These are phyloP conservation scores for Parietaria judaica DNA, from an alignment of 306 rosid species.

Conservation along the genomic window DNA sequence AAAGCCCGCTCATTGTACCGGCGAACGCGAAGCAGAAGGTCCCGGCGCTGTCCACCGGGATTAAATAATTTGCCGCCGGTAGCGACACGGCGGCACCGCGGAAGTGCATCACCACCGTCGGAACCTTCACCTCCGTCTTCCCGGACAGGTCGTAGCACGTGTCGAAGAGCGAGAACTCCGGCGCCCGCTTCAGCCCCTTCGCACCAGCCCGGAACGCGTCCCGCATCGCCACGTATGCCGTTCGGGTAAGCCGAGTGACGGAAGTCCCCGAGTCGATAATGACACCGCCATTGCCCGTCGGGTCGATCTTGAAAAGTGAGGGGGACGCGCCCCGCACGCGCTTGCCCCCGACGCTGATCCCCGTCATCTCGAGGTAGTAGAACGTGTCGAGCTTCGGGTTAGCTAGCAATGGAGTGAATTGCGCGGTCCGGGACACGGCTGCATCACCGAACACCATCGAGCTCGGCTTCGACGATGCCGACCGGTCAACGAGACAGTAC, in stretches of 20 bases:
- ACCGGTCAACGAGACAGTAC: conserved; percentile 83
- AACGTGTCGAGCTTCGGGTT: conserved; percentile 81
- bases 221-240: conserved; percentile 58
- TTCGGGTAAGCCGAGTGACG: conserved; percentile 66
- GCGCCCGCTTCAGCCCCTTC: conserved; percentile 41
- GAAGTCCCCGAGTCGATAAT: conserved; percentile 89
- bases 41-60: conserved; percentile 76
- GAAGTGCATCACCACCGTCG: conserved; percentile 80
- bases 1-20: conserved; percentile 69
- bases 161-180: conserved; percentile 81
- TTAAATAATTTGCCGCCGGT: conserved; percentile 77
- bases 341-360: conserved; percentile 71
- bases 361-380: conserved; percentile 68
- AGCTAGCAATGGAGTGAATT: conserved; percentile 57
- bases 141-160: conserved; percentile 88
- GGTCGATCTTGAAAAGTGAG: conserved; percentile 51
- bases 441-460: conserved; percentile 67
- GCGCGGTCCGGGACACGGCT: conserved; percentile 70
- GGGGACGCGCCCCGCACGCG: conserved; percentile 57
- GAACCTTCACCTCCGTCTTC: conserved; percentile 62
- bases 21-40: conserved; percentile 94
- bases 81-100: conserved; percentile 63
- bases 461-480: conserved; percentile 68
- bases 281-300: conserved; percentile 75
- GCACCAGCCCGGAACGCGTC: conserved; percentile 67